Percentiles rank a stretch among this genome's conserved stretches.
phyloP scores from a whole-genome alignment of 2,329 filamentous ascomycete species.

The Cytospora piceae region DNA sequence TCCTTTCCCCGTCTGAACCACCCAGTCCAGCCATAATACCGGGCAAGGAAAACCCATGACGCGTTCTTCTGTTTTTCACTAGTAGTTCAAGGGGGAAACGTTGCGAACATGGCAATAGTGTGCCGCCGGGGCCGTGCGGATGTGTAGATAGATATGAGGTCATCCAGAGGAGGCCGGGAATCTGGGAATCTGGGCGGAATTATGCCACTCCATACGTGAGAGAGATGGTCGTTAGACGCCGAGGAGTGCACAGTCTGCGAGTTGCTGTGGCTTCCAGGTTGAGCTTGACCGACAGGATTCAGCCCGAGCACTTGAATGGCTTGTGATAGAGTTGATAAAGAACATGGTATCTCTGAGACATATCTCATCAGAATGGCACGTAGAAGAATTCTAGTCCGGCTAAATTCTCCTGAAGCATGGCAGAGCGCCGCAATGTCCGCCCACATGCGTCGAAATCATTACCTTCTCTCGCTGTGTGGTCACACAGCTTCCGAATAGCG shows the following conservation, averaged over 20 bases:
- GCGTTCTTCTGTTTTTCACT: neutral
- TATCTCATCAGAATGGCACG: neutral
- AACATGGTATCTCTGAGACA: neutral
- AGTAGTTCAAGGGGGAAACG: neutral
- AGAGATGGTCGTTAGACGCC: neutral
- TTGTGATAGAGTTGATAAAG: neutral
- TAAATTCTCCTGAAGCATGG: slow-evolving; percentile 7
- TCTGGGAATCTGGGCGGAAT: no score
- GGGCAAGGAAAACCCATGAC: no score
- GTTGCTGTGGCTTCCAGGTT: no score
- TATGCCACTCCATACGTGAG: neutral
- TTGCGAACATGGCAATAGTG: neutral
- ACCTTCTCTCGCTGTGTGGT: neutral
- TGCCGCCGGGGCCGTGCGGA: neutral
- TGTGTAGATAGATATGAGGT: neutral
- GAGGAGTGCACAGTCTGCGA: no score
- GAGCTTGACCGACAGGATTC: neutral
- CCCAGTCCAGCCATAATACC: neutral
- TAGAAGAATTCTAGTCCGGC: neutral
- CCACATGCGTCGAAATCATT: neutral
- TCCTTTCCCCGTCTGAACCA: neutral
- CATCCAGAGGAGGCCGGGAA: neutral
- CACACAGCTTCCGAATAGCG: neutral
- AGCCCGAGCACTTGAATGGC: neutral
- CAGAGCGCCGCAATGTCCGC: neutral